Base-by-base conservation (phyloP, 805 yeast genomes). In the Metschnikowia vanudenii region DNA sequence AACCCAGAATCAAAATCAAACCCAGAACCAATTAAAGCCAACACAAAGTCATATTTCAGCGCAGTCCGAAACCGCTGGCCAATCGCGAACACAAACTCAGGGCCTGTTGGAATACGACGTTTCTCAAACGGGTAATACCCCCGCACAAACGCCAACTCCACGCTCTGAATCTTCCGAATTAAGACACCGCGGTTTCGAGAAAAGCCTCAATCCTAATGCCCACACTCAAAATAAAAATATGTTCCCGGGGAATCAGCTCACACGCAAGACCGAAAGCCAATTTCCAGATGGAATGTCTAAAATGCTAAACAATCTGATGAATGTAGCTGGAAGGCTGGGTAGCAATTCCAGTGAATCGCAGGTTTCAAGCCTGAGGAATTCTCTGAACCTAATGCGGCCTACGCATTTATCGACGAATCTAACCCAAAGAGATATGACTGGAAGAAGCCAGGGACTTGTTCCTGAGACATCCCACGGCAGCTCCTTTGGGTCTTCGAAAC, bases 401-500 rank as follows among this genome's bases (percentile, higher is more conserved):
- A 34, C 35, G 3, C 39, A 43, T n/a, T 11, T 43, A 4, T 22
- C 47, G 12, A 34, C 47, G 5, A 37, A n/a, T 32, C 14, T 43
- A 16, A n/a, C 28, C n/a, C 47, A 43, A 17, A 29, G 46, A 14
- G 41, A 43, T n/a, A 7, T 31, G 16, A 29, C 14, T 22, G 38
- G 32, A 11, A 28, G 47, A 10, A 26, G 43, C 17, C 39, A 33
- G 11, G 39, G 35, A 16, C 46, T 30, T 10, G 46, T 14, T 2
- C 19, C 42, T 6, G 47, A 39, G n/a, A 26, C 34, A 17, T n/a
- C 39, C 12, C 47, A 43, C 16, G 43, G 41, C 2, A 39, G 47
- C 39, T 43, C 47, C 10, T 13, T 38, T 5, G 39, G 42, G 24
- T 43, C 47, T n/a, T 13, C 35, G 18, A 43, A 43, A 34, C 43